Evolutionary conservation across 768 basidiomycete species (phyloP).

Genomic region (Coprinellus aureogranulatus): DNA sequence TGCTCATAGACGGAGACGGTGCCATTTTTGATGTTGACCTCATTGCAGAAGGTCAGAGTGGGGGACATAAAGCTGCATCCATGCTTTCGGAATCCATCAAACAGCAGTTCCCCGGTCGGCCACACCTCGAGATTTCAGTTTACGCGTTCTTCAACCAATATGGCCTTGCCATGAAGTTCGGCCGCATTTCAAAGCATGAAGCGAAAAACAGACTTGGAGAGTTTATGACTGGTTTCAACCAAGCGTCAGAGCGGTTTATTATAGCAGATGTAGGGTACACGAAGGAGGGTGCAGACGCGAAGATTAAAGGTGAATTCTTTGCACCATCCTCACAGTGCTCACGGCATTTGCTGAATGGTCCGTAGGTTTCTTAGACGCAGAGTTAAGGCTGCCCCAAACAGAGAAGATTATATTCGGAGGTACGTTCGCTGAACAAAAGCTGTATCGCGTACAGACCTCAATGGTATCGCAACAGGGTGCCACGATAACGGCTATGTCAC

Average conservation of each 20-base stretch:
- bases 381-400: conserved; percentile 61
- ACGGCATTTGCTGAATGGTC: background rate
- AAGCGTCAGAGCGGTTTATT: conserved; percentile 61
- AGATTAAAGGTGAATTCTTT: conserved; percentile 60
- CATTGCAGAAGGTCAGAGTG: conserved; percentile 52
- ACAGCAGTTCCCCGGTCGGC: conserved; percentile 33
- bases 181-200: conserved; percentile 33
- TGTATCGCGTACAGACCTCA: background rate
- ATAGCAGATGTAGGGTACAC: conserved; percentile 68
- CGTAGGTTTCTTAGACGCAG: conserved; percentile 54
- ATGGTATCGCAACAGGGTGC: conserved; percentile 41
- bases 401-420: conserved; percentile 68
- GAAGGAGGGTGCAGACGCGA: conserved; percentile 75
- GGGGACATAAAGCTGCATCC: conserved; percentile 56
- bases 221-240: conserved; percentile 68
- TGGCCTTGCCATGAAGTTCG: conserved; percentile 54
- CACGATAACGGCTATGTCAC: conserved; percentile 73
- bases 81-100: conserved; percentile 40
- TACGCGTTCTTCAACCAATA: conserved; percentile 64
- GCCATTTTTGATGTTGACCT: conserved; percentile 56
- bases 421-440: conserved; percentile 12
- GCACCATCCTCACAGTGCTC: conserved; percentile 2
- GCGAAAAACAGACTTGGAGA: conserved; percentile 51
- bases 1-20: conserved; percentile 67
- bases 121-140: conserved; percentile 55